Conservation (phyloP, 2,329 filamentous ascomycete genomes). For the Fusarium albosuccineum region DNA sequence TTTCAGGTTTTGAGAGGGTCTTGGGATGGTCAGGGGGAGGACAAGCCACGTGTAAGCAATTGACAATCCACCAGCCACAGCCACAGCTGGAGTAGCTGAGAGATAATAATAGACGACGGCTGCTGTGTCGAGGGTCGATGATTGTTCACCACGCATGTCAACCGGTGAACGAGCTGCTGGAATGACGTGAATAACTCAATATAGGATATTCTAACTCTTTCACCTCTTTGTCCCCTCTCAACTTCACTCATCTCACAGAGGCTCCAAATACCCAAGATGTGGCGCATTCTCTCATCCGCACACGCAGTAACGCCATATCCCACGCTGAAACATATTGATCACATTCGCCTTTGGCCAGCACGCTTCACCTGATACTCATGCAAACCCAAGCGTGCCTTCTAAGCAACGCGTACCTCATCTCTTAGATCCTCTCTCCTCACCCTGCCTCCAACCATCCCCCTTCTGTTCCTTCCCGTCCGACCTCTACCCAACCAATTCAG, state of each 20-base stretch:
- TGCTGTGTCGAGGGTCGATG: too few relatives aligned
- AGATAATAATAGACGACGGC: too few relatives aligned
- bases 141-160: too few relatives aligned
- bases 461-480: conserved; percentile 86
- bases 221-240: too few relatives aligned
- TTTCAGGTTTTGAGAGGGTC: conserved; percentile 24
- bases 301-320: neutral
- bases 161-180: too few relatives aligned
- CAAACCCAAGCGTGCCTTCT: neutral
- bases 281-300: too few relatives aligned
- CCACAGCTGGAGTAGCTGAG: conserved; percentile 28
- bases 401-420: conserved; percentile 58
- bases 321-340: neutral
- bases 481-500: conserved; percentile 96
- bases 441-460: conserved; percentile 85
- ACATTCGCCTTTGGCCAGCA: neutral
- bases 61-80: conserved; percentile 24
- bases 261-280: too few relatives aligned
- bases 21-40: conserved; percentile 14
- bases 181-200: too few relatives aligned
- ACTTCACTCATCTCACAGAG: too few relatives aligned
- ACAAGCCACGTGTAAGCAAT: conserved; percentile 13
- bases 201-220: too few relatives aligned
- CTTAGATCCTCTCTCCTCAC: conserved; percentile 61
- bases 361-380: neutral